Conservation (phyloP, 164 flowering plant species). For the Stephania japonica region DNA sequence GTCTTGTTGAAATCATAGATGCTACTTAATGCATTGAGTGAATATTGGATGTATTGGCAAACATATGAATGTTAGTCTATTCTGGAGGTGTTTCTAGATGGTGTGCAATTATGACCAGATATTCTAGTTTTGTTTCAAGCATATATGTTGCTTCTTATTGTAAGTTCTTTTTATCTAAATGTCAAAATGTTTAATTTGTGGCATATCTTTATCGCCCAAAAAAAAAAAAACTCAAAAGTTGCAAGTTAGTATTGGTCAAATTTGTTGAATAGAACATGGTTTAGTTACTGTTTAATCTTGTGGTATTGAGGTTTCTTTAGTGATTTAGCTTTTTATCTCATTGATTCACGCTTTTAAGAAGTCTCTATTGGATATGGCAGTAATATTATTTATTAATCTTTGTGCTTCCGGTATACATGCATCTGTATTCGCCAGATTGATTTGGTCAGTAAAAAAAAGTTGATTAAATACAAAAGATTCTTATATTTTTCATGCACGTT, state of each 20-base stretch:
- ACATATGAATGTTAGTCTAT: not conserved
- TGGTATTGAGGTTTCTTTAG: not conserved
- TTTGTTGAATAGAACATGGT: not conserved
- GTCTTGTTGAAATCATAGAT: not conserved
- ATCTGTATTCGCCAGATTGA: not conserved
- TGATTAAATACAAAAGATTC: not conserved
- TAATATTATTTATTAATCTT: not conserved
- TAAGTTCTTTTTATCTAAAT: not conserved
- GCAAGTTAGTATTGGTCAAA: not conserved
- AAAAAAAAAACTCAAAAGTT: too few species aligned
- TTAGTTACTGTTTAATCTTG: not conserved
- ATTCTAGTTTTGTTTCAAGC: not conserved
- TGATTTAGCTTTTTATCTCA: not conserved
- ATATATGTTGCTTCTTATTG: not conserved
- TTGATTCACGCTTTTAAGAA: not conserved
- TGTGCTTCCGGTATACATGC: not conserved
- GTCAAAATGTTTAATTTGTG: slow-evolving; percentile 1
- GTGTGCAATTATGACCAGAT: not conserved
- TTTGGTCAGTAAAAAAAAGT: not conserved
- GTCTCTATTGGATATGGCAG: not conserved
- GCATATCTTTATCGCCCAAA: not conserved
- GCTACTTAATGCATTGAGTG: not conserved
- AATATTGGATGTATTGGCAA: not conserved
- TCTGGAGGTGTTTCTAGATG: not conserved
- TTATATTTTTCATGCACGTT: not conserved